These are phyloP conservation scores for Nepenthes mirabilis DNA, from an alignment of 148 eudicot genomes.

Conservation along the genomic window DNA sequence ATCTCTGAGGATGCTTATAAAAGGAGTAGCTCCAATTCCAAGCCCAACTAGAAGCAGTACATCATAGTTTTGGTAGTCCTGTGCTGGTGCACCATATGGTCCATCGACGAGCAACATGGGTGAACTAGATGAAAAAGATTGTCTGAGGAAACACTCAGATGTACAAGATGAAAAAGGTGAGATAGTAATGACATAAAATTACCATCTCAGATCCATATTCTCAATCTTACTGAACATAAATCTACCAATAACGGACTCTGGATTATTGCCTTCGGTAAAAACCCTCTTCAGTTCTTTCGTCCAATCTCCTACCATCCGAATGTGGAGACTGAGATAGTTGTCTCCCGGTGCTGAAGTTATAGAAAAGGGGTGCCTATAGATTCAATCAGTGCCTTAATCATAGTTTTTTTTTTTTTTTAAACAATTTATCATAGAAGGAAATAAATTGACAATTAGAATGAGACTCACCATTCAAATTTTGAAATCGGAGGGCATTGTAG, in stretches of 20 bases:
- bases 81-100: slow-evolving; percentile 97
- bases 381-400: neutral
- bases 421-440: too few species aligned
- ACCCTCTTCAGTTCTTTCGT: slow-evolving; percentile 68
- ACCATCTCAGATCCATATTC: slow-evolving; percentile 49
- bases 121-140: slow-evolving; percentile 31
- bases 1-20: slow-evolving; percentile 81
- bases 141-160: neutral
- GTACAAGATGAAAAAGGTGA: too few species aligned
- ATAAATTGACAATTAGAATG: neutral
- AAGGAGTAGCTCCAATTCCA: slow-evolving; percentile 98
- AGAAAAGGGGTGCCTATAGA: slow-evolving; percentile 93
- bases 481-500: slow-evolving; percentile 83
- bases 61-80: slow-evolving; percentile 84
- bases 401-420: too few species aligned
- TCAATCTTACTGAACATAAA: slow-evolving; percentile 44
- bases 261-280: slow-evolving; percentile 41
- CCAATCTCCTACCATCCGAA: slow-evolving; percentile 88
- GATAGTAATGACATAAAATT: slow-evolving; percentile 3
- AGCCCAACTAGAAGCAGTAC: slow-evolving; percentile 90
- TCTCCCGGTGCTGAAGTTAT: slow-evolving; percentile 97
- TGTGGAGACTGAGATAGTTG: slow-evolving; percentile 73
- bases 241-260: slow-evolving; percentile 51
- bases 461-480: slow-evolving; percentile 74
- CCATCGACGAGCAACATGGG: slow-evolving; percentile 82